Evolutionary conservation across 1,284 basidiomycete species (phyloP).

Genomic region (Ceratobasidium sp.): DNA sequence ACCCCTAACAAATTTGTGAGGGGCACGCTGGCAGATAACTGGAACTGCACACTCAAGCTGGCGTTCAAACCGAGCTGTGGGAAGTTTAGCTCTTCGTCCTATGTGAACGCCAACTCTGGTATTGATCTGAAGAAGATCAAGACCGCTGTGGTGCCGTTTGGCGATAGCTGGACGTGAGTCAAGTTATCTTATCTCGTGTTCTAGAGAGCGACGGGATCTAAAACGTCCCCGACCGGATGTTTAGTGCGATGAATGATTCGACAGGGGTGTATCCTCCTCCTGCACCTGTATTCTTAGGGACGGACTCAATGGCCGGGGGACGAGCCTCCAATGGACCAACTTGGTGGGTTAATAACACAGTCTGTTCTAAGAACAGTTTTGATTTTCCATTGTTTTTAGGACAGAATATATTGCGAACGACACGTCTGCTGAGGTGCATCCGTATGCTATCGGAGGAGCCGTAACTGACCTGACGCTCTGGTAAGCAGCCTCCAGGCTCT

Average conservation of each 20-base stretch:
- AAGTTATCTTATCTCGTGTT: not conserved
- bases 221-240: not conserved
- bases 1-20: not conserved
- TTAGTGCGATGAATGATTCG: slow-evolving; percentile 46
- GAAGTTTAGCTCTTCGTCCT: slow-evolving; percentile 28
- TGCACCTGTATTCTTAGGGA: slow-evolving; percentile 39
- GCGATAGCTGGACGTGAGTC: slow-evolving; percentile 34
- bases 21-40: slow-evolving; percentile 5
- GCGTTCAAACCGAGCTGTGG: slow-evolving; percentile 24
- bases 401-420: slow-evolving; percentile 45
- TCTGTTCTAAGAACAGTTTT: not conserved
- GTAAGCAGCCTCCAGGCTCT: slow-evolving; percentile 14
- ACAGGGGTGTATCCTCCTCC: slow-evolving; percentile 44
- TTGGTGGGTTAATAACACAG: slow-evolving; percentile 23
- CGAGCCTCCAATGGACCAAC: slow-evolving; percentile 46
- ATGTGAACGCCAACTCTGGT: slow-evolving; percentile 25
- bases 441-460: slow-evolving; percentile 44
- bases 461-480: slow-evolving; percentile 44
- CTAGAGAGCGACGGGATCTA: not conserved
- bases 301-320: slow-evolving; percentile 46
- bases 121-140: slow-evolving; percentile 34
- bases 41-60: slow-evolving; percentile 27
- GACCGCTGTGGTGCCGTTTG: slow-evolving; percentile 24
- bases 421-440: slow-evolving; percentile 35
- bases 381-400: too few relatives aligned